These are phyloP conservation scores for Penicillium cosmopolitanum DNA, from an alignment of 495 filamentous ascomycete genomes.

Conservation along the genomic window DNA sequence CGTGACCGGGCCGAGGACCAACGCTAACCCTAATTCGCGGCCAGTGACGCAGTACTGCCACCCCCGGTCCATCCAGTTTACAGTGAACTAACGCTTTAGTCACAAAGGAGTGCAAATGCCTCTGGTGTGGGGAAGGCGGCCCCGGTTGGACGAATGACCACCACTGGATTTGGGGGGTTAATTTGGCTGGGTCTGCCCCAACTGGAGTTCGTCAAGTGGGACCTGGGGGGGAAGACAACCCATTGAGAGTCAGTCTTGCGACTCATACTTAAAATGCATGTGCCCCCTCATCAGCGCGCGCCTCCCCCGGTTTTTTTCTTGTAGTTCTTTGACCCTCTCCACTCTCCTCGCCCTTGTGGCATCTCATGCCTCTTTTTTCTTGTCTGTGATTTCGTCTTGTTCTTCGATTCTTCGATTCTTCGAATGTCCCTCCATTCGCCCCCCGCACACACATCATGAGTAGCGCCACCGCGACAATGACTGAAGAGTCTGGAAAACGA, in stretches of 20 bases:
- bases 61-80: neutral
- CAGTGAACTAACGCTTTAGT: neutral
- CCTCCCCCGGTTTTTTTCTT: conserved; percentile 10
- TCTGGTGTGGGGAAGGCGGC: conserved; percentile 31
- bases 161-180: conserved; percentile 3
- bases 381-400: no score
- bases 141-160: conserved; percentile 12
- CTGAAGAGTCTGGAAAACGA: conserved; percentile 47
- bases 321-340: conserved; percentile 7
- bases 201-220: conserved; percentile 12
- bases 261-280: conserved; percentile 28
- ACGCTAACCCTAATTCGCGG: neutral
- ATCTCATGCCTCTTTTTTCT: neutral
- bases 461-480: conserved; percentile 32
- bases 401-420: conserved; percentile 6
- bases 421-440: conserved; percentile 26
- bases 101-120: conserved; percentile 27
- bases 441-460: conserved; percentile 26
- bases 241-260: conserved; percentile 2
- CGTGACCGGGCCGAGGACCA: no score
- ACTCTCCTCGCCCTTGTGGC: conserved; percentile 4
- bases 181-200: conserved; percentile 21
- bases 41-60: neutral
- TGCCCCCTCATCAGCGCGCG: conserved; percentile 24
- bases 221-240: conserved; percentile 2